Evolutionary conservation across 129 eudicot species (phyloP).

Genomic region (Erigeron canadensis): DNA sequence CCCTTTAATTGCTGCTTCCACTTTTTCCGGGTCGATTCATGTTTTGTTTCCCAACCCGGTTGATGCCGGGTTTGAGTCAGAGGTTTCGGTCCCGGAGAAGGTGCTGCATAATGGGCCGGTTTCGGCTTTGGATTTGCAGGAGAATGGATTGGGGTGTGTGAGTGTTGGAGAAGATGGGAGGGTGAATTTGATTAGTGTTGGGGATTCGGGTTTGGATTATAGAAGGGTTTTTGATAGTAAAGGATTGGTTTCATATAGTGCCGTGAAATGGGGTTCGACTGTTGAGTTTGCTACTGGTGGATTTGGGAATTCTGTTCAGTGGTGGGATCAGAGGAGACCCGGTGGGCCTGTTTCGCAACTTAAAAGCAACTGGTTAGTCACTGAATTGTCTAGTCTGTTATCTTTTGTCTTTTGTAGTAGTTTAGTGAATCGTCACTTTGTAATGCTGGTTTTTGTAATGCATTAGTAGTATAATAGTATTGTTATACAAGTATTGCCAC

Average conservation of each 20-base stretch:
- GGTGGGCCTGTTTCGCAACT: slow-evolving; percentile 68
- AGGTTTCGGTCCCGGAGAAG: slow-evolving; percentile 46
- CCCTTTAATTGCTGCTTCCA: slow-evolving; percentile 68
- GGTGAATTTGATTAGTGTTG: slow-evolving; percentile 60
- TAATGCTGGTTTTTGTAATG: too few relatives aligned
- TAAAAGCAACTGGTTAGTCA: slow-evolving; percentile 68
- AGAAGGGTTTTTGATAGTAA: slow-evolving; percentile 59
- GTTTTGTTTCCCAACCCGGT: slow-evolving; percentile 43
- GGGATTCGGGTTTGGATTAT: slow-evolving; percentile 34
- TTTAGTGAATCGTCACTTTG: too few relatives aligned
- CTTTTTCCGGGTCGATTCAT: slow-evolving; percentile 62
- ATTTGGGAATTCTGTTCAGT: slow-evolving; percentile 72
- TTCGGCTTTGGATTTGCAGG: slow-evolving; percentile 58
- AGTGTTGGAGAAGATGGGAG: slow-evolving; percentile 92
- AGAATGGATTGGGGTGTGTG: slow-evolving; percentile 64
- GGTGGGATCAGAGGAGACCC: slow-evolving; percentile 88
- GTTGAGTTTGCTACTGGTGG: slow-evolving; percentile 85
- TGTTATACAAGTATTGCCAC: too few relatives aligned
- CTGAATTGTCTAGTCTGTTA: neutral
- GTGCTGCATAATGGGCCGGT: slow-evolving; percentile 56
- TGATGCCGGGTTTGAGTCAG: slow-evolving; percentile 41
- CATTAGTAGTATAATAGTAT: too few relatives aligned
- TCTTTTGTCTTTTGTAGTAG: neutral
- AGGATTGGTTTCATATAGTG: slow-evolving; percentile 67
- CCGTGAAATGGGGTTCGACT: slow-evolving; percentile 73